Evolutionary conservation across 108 stramenopile genomes (phyloP), one percentile per base, ranked within the genome.

Genomic region (Aurantiochytrium sp.): DNA sequence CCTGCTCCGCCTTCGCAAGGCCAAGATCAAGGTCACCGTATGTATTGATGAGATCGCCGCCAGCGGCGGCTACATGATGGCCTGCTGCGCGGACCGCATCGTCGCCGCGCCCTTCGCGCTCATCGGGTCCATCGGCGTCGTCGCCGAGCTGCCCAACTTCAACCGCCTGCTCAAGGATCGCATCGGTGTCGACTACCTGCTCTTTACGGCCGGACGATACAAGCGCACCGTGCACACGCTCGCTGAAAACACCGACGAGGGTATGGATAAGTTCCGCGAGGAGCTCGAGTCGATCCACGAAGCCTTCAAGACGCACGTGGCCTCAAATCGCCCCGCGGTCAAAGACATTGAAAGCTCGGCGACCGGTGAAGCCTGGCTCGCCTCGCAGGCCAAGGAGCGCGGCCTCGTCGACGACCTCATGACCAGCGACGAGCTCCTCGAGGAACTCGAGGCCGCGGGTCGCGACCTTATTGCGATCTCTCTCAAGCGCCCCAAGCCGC

Each of bases 351-450:
- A 96, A 4, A 68, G 89, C 17, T 95, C 97, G 32, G 96, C 96
- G 10, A 98, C 97, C 10, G 97, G 97, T 2, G 97, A 98, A 69
- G 96, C 96, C 4, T 98, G 97, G 97, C 96, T 96, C 88, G 97
- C 96, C 6, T 89, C 90, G 31, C 95, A 95, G 45, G 97, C 97
- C 0, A 88, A 96, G 52, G 95, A 93, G 54, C 89, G 87, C 55
- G 95, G 95, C 41, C 86, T 98, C 24, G 95, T 95, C 73, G 97
- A 98, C 88, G 96, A 96, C 42, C 90, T 98, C 86, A 92, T 89
- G 55, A 96, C 96, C 0, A 93, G 91, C 2, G 97, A 98, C 87
- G 96, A 96, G 54, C 88, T 96, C 4, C 86, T 96, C 4, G 69
- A 94, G 55, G 92, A 96, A 52, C 95, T 91, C 85, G 91, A 95